Evolutionary conservation across 2,329 filamentous ascomycete species (phyloP).

Genomic region (Epicoccum sorghinum): DNA sequence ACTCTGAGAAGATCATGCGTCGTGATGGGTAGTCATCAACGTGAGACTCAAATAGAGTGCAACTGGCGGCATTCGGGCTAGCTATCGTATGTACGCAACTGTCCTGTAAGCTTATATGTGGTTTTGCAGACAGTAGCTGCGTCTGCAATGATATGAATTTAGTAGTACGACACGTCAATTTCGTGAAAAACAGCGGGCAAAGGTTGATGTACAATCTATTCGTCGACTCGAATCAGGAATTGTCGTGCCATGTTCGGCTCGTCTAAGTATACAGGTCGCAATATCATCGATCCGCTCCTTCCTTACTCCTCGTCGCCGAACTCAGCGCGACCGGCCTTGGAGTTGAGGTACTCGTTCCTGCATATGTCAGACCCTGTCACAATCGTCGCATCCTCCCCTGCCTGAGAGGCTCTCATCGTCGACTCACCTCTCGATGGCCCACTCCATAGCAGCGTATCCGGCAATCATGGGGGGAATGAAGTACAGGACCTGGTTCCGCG

Average conservation of each 20-base stretch:
- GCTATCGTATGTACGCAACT: no score
- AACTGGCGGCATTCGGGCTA: no score
- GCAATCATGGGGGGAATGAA: conserved; percentile 77
- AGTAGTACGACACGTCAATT: not conserved
- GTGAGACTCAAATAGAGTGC: no score
- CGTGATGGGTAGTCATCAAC: no score
- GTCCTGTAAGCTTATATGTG: no score
- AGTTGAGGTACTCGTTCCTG: conserved; percentile 83
- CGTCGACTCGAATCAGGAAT: conserved; percentile 22
- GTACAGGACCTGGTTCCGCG: conserved; percentile 86
- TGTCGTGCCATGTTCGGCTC: conserved; percentile 17
- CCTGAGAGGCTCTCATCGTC: not conserved
- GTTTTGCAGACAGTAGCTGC: not conserved
- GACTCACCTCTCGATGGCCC: conserved; percentile 87
- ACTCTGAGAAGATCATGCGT: no score
- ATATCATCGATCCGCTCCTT: conserved; percentile 3
- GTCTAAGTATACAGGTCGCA: conserved; percentile 22
- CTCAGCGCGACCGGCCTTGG: conserved; percentile 71
- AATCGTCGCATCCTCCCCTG: no score
- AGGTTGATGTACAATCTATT: conserved; percentile 33
- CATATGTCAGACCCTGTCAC: not conserved
- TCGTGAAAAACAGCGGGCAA: not conserved
- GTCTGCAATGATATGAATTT: not conserved
- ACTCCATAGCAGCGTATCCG: conserved; percentile 84
- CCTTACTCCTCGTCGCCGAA: conserved; percentile 53